Evolutionary conservation across 164 flowering plant genomes (phyloP).

Genomic region (Chimonanthus praecox): DNA sequence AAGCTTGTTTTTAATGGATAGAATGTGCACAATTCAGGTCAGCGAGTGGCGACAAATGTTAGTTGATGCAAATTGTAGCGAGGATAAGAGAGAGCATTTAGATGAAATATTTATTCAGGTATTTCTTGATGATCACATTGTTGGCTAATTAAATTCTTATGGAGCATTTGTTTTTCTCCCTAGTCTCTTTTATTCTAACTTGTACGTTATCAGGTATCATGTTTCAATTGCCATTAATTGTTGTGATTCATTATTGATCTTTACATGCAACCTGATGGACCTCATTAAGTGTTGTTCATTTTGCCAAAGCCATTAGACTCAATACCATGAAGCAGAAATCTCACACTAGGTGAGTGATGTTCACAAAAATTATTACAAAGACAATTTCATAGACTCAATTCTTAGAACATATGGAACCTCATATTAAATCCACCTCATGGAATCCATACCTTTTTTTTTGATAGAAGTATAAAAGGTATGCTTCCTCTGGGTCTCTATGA

Average conservation of each 20-base stretch:
- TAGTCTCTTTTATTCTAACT: background rate
- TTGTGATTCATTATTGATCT: too few relatives aligned
- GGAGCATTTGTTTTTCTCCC: background rate
- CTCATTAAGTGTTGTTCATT: background rate
- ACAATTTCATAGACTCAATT: too few relatives aligned
- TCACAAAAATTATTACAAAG: background rate
- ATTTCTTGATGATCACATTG: background rate
- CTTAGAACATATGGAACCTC: too few relatives aligned
- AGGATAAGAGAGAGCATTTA: slow-evolving; percentile 24
- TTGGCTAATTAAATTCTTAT: background rate
- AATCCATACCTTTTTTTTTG: too few relatives aligned
- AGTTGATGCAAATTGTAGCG: slow-evolving; percentile 24
- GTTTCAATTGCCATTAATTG: background rate
- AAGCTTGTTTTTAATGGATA: background rate
- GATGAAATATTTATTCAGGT: slow-evolving; percentile 73
- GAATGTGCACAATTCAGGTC: slow-evolving; percentile 35
- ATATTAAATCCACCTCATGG: too few relatives aligned
- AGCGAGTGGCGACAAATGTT: slow-evolving; percentile 57
- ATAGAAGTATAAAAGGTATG: too few relatives aligned
- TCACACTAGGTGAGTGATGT: background rate
- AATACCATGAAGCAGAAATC: background rate
- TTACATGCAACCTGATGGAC: background rate
- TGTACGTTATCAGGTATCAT: background rate
- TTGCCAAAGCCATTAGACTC: background rate
- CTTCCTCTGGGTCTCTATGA: too few relatives aligned